A percentile compares a stretch with the other conserved stretches of the same genome.
These are phyloP conservation scores for Candida sojae DNA, from an alignment of 1,139 yeast genomes.

Conservation along the genomic window DNA sequence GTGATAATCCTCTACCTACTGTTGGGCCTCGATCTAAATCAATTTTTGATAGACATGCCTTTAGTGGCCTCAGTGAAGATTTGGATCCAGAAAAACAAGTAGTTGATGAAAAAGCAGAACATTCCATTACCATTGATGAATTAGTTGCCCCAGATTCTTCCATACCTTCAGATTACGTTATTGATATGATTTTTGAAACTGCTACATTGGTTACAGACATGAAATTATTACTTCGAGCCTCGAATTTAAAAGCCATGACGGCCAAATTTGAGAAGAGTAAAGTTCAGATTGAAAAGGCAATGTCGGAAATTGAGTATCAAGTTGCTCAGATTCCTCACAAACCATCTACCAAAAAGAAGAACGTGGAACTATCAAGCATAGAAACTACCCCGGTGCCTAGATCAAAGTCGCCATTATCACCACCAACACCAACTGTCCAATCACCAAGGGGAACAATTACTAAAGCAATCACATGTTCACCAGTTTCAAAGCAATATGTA, in stretches of 20 bases:
- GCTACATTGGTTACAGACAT: slow-evolving; percentile 64
- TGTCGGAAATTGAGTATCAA: slow-evolving; percentile 21
- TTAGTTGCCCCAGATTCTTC: slow-evolving; percentile 54
- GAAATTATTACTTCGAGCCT: slow-evolving; percentile 61
- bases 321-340: slow-evolving; percentile 15
- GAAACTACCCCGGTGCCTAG: not conserved
- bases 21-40: slow-evolving; percentile 40
- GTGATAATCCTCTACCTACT: slow-evolving; percentile 18
- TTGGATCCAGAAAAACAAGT: slow-evolving; percentile 13
- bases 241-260: slow-evolving; percentile 62
- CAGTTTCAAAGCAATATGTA: not conserved
- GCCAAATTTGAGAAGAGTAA: slow-evolving; percentile 40
- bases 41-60: slow-evolving; percentile 32
- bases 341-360: slow-evolving; percentile 5
- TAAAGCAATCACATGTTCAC: not conserved
- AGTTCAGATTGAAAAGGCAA: slow-evolving; percentile 25
- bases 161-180: slow-evolving; percentile 53
- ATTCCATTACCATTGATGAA: slow-evolving; percentile 47
- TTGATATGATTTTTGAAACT: slow-evolving; percentile 61
- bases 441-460: slow-evolving; percentile 1
- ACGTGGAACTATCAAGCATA: not conserved
- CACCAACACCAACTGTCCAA: not conserved
- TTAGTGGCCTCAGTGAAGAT: slow-evolving; percentile 7
- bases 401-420: not conserved
- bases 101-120: slow-evolving; percentile 15